Percentiles rank a stretch among this genome's conserved stretches.
phyloP scores from a whole-genome alignment of 1,284 basidiomycete genomes.

The Malassezia dermatis region DNA sequence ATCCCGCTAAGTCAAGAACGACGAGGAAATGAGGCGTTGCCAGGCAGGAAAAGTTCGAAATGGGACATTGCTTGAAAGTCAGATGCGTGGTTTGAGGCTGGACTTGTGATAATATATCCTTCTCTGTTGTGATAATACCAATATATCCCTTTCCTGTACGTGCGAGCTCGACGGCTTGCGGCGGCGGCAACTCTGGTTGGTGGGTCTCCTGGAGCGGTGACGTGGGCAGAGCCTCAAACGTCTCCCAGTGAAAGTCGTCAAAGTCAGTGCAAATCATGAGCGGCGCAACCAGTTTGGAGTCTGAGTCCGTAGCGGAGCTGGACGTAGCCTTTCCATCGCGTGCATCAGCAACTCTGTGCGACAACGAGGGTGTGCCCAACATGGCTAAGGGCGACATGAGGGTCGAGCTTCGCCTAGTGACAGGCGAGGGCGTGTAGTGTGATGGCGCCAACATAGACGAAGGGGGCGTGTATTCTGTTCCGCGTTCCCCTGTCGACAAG shows the following conservation, averaged over 20 bases:
- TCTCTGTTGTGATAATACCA: background rate
- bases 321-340: background rate
- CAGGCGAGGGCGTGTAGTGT: background rate
- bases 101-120: background rate
- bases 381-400: background rate
- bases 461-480: background rate
- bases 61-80: conserved; percentile 2
- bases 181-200: background rate
- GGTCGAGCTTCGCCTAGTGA: background rate
- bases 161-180: background rate
- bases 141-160: background rate
- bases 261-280: background rate
- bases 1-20: conserved; percentile 52
- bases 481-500: background rate
- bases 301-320: background rate
- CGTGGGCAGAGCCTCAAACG: conserved; percentile 3
- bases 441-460: background rate
- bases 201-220: background rate
- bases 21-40: conserved; percentile 20
- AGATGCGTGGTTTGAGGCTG: conserved; percentile 8
- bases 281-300: background rate
- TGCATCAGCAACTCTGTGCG: background rate
- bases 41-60: background rate
- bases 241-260: conserved; percentile 1
- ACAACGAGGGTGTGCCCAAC: background rate